Conservation (phyloP, 768 basidiomycete species). For the Hericium erinaceus region DNA sequence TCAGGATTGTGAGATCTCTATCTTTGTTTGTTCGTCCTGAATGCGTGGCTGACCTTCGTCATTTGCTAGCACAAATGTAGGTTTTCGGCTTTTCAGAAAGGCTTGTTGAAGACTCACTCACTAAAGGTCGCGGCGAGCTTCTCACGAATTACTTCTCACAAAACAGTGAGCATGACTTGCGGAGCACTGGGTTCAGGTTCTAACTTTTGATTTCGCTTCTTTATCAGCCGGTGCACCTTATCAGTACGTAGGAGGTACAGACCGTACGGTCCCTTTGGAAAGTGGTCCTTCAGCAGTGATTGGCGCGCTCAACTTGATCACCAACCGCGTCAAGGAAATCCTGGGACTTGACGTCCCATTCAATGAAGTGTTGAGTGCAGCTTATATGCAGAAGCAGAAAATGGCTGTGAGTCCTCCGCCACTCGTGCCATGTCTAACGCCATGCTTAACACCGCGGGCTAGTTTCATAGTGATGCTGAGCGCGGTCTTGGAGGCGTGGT, state of each 20-base stretch:
- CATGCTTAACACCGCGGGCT: background rate
- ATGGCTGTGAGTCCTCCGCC: constrained; percentile 53
- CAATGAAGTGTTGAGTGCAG: constrained; percentile 75
- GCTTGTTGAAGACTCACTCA: background rate
- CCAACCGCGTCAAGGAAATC: constrained; percentile 40
- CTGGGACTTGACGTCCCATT: constrained; percentile 35
- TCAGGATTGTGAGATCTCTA: constrained; percentile 44
- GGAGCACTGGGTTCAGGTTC: background rate
- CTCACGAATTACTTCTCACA: constrained; percentile 82
- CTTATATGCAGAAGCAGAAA: constrained; percentile 78
- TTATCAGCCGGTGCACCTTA: background rate
- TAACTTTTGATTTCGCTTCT: constrained; percentile 9
- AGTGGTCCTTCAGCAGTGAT: constrained; percentile 49
- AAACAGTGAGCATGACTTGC: constrained; percentile 44
- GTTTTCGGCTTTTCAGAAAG: background rate
- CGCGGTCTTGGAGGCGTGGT: constrained; percentile 62
- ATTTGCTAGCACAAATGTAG: constrained; percentile 59
- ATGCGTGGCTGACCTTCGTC: too few relatives aligned
- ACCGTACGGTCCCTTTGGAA: constrained; percentile 59
- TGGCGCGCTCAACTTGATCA: constrained; percentile 50
- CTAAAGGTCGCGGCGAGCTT: constrained; percentile 54
- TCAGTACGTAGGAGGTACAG: constrained; percentile 73
- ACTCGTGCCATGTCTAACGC: background rate
- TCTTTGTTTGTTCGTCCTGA: too few relatives aligned
- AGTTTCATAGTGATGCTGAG: constrained; percentile 81